These are phyloP conservation scores for Oryza punctata DNA, from an alignment of 176 grass and related monocot genomes.

Conservation along the genomic window DNA sequence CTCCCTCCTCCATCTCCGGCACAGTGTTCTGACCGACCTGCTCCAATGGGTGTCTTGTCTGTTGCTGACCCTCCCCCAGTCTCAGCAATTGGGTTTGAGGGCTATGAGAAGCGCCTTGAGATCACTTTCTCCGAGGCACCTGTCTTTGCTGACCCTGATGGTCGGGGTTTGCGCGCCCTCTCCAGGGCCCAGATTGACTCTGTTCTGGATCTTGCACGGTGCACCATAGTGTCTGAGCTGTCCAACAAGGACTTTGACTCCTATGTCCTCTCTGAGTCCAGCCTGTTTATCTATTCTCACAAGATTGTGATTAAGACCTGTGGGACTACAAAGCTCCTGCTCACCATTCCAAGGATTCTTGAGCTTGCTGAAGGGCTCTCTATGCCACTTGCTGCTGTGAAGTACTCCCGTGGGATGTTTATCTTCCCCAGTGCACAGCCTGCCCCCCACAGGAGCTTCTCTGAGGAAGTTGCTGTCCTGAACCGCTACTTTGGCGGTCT, in stretches of 20 bases:
- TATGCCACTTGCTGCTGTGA: slow-evolving; percentile 59
- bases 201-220: slow-evolving; percentile 72
- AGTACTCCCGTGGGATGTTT: slow-evolving; percentile 78
- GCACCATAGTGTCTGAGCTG: slow-evolving; percentile 78
- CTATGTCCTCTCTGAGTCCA: slow-evolving; percentile 78
- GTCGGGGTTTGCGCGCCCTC: slow-evolving; percentile 63
- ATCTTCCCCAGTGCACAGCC: slow-evolving; percentile 75
- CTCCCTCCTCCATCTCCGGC: slow-evolving; percentile 33
- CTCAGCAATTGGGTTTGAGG: slow-evolving; percentile 75
- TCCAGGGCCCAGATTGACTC: slow-evolving; percentile 76
- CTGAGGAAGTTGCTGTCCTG: slow-evolving; percentile 63
- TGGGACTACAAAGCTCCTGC: slow-evolving; percentile 77
- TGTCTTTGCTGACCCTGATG: slow-evolving; percentile 58
- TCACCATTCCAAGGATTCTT: slow-evolving; percentile 71
- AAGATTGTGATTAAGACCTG: slow-evolving; percentile 84
- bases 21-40: slow-evolving; percentile 39
- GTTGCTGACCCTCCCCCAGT: slow-evolving; percentile 35
- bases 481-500: slow-evolving; percentile 56
- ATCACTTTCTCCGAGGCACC: slow-evolving; percentile 61
- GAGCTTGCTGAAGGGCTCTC: slow-evolving; percentile 76
- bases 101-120: slow-evolving; percentile 80
- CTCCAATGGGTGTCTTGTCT: slow-evolving; percentile 54
- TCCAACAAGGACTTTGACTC: slow-evolving; percentile 76
- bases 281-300: slow-evolving; percentile 68
- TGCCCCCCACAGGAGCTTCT: slow-evolving; percentile 78